Percentiles rank a stretch among this genome's conserved stretches.
These are phyloP conservation scores for Aegle marmelos DNA, from an alignment of 345 rosid species.

Conservation along the genomic window DNA sequence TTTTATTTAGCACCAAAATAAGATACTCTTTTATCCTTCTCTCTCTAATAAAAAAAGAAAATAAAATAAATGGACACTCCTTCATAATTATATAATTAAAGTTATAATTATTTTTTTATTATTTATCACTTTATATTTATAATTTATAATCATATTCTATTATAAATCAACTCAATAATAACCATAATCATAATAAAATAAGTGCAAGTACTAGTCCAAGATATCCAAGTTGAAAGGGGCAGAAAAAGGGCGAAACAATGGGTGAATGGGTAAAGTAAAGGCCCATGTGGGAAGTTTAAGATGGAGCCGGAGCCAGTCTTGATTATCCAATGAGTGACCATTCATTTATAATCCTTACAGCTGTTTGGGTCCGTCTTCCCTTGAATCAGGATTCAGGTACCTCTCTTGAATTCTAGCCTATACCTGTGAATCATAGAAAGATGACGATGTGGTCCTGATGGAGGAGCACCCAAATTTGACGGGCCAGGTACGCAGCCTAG, in stretches of 20 bases:
- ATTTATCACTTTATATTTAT: too few species aligned
- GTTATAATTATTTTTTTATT: too few species aligned
- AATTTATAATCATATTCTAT: too few species aligned
- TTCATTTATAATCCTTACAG: not conserved
- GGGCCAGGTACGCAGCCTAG: not conserved
- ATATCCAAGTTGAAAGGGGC: not conserved
- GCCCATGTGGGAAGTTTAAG: conserved; percentile 1
- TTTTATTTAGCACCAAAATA: too few species aligned
- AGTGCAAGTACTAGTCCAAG: not conserved
- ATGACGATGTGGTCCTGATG: conserved; percentile 10
- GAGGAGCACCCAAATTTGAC: not conserved
- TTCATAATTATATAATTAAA: too few species aligned
- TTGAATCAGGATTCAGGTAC: not conserved
- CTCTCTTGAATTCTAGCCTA: not conserved
- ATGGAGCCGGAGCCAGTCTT: conserved; percentile 1
- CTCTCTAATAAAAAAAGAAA: too few species aligned
- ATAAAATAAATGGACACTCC: too few species aligned
- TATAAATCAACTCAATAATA: too few species aligned
- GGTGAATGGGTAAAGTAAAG: conserved; percentile 9
- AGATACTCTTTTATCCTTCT: too few species aligned
- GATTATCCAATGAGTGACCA: not conserved
- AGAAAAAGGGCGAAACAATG: not conserved
- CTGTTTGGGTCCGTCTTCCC: conserved; percentile 13
- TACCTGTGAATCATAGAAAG: not conserved
- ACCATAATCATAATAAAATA: too few species aligned